A percentile compares a stretch with the other conserved stretches of the same genome.
Conservation (phyloP, 1,284 basidiomycete genomes). For the Ganoderma meredithae region DNA sequence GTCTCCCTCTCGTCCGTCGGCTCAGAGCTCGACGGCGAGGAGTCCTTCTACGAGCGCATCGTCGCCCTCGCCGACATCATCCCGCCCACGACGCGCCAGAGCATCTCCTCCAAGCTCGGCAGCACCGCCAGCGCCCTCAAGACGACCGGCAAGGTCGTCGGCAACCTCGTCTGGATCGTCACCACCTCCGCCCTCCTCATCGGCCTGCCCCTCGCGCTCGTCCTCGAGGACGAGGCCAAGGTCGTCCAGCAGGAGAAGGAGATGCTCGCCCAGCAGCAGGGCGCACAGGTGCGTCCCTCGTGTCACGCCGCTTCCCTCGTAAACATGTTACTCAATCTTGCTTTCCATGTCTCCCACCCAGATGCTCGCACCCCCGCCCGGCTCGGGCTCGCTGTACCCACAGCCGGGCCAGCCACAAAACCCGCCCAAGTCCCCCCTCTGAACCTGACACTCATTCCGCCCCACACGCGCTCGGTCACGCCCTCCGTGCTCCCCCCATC, state of each 20-base stretch:
- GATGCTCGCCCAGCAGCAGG: constrained; percentile 91
- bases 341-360: constrained; percentile 39
- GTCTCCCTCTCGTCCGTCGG: constrained; percentile 79
- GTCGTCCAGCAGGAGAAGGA: constrained; percentile 96
- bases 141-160: constrained; percentile 74
- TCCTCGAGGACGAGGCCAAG: constrained; percentile 95
- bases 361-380: constrained; percentile 63
- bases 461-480: background rate
- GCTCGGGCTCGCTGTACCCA: constrained; percentile 57
- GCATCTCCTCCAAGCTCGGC: constrained; percentile 68
- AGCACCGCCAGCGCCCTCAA: constrained; percentile 71
- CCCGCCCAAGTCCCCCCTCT: constrained; percentile 13
- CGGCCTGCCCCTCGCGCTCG: constrained; percentile 91
- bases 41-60: constrained; percentile 90
- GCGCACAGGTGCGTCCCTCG: constrained; percentile 62
- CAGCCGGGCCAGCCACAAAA: constrained; percentile 57
- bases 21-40: constrained; percentile 72
- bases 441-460: background rate
- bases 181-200: constrained; percentile 94
- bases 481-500: constrained; percentile 21
- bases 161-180: constrained; percentile 93
- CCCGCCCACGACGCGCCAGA: constrained; percentile 87
- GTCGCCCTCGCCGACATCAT: constrained; percentile 95
- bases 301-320: no score
- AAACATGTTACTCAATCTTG: background rate